Conservation (phyloP, 805 yeast species). For the Yamadazyma insecticola region DNA sequence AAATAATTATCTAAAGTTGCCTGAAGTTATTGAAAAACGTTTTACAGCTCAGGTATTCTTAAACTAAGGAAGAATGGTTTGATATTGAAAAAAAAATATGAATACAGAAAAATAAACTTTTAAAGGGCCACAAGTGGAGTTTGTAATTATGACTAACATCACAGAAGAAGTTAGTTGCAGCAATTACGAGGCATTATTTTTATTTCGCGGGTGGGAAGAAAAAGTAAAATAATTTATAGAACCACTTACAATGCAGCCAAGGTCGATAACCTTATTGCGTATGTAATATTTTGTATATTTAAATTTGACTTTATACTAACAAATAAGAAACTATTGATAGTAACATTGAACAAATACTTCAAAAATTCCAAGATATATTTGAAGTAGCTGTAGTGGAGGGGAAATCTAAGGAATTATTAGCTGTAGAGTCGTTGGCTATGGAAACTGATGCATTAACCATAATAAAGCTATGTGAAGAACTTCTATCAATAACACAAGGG, state of each 20-base stretch:
- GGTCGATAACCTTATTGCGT: conserved; percentile 22
- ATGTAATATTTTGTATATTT: conserved; percentile 12
- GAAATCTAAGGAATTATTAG: conserved; percentile 37
- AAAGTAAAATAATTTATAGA: too few relatives aligned
- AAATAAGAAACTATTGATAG: conserved; percentile 44
- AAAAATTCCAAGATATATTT: conserved; percentile 49
- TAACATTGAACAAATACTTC: conserved; percentile 46
- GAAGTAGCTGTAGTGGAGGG: conserved; percentile 42
- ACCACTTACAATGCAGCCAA: conserved; percentile 43
- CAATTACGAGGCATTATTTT: too few relatives aligned
- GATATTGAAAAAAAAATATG: background rate
- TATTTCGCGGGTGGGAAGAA: too few relatives aligned
- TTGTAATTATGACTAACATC: too few relatives aligned
- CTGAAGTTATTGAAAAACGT: too few relatives aligned
- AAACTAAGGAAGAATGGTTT: too few relatives aligned
- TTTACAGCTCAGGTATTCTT: too few relatives aligned
- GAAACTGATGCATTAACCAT: conserved; percentile 50
- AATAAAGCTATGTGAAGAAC: conserved; percentile 49
- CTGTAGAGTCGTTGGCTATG: conserved; percentile 53
- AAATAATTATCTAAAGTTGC: too few relatives aligned
- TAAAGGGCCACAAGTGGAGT: too few relatives aligned
- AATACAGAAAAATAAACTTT: background rate
- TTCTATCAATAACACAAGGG: conserved; percentile 43
- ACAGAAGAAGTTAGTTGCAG: too few relatives aligned
- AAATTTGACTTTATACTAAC: conserved; percentile 14